Conservation (phyloP, 2,329 filamentous ascomycete species). For the Knufia petricola region DNA sequence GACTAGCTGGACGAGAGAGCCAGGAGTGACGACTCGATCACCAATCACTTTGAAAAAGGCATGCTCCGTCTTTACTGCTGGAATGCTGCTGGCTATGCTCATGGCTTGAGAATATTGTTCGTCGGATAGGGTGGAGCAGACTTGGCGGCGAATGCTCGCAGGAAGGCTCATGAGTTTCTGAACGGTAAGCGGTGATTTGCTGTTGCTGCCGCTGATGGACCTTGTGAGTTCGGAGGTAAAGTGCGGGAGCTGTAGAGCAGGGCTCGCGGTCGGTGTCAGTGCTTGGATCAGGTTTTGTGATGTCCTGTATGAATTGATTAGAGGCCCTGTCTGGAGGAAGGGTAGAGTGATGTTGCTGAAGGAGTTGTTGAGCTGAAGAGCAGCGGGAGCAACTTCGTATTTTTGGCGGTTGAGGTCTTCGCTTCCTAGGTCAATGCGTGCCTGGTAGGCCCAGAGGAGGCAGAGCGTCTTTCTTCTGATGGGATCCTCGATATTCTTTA, state of each 20-base stretch:
- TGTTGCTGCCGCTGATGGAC: conserved; percentile 45
- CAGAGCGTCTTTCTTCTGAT: conserved; percentile 76
- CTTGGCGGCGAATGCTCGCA: conserved; percentile 60
- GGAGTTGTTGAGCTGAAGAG: conserved; percentile 72
- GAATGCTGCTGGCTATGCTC: conserved; percentile 70
- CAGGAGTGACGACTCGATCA: conserved; percentile 84
- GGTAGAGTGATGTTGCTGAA: conserved; percentile 81
- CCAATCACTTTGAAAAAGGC: conserved; percentile 98
- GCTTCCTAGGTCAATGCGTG: conserved; percentile 76
- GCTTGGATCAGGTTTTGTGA: conserved; percentile 88
- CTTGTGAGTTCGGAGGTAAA: conserved; percentile 56
- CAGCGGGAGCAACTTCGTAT: conserved; percentile 78
- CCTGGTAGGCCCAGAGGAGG: conserved; percentile 90
- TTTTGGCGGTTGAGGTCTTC: conserved; percentile 65
- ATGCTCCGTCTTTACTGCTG: conserved; percentile 73
- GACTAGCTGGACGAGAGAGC: conserved; percentile 84
- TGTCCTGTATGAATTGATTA: conserved; percentile 70
- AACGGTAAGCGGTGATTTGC: conserved; percentile 64
- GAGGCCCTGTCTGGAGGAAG: conserved; percentile 72
- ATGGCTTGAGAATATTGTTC: conserved; percentile 68
- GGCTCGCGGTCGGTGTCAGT: conserved; percentile 69
- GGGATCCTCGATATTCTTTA: conserved; percentile 72
- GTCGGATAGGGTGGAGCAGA: conserved; percentile 59
- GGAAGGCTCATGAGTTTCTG: conserved; percentile 84
- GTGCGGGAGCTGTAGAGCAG: conserved; percentile 82